These are phyloP conservation scores for Trichophyton mentagrophytes DNA, from an alignment of 2,329 filamentous ascomycete species.

Conservation along the genomic window DNA sequence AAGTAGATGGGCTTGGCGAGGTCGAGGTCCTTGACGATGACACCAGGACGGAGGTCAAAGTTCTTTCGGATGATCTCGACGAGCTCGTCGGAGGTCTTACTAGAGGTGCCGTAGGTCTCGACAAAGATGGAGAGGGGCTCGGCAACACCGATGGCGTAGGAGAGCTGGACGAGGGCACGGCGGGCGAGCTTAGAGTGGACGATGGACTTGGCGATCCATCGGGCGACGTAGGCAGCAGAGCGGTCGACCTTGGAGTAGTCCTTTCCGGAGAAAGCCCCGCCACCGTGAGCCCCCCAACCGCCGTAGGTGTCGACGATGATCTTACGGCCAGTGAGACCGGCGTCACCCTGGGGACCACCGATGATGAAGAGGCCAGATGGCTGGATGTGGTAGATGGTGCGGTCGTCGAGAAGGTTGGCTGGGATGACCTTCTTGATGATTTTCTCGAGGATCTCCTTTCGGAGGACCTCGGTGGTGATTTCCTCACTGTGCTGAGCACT, in stretches of 20 bases:
- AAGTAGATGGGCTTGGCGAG: constrained; percentile 94
- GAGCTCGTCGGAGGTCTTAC: constrained; percentile 79
- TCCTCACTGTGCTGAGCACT: constrained; percentile 85
- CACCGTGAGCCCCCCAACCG: constrained; percentile 98
- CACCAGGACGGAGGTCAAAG: constrained; percentile 96
- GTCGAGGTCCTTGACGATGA: constrained; percentile 95
- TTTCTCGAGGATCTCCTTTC: constrained; percentile 92
- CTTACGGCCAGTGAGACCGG: constrained; percentile 96
- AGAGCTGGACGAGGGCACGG: constrained; percentile 91
- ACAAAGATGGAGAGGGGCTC: constrained; percentile 98
- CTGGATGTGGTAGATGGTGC: constrained; percentile 97
- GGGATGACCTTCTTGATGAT: constrained; percentile 94
- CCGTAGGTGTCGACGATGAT: constrained; percentile 99
- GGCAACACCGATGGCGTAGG: constrained; percentile 96
- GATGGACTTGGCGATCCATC: constrained; percentile 98
- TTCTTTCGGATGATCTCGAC: constrained; percentile 89
- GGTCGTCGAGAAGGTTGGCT: constrained; percentile 77
- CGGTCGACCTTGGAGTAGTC: constrained; percentile 99
- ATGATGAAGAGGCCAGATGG: constrained; percentile 98
- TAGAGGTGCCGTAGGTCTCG: constrained; percentile 90
- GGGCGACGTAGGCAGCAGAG: constrained; percentile 90
- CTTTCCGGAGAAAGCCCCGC: constrained; percentile 99
- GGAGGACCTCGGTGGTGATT: constrained; percentile 81
- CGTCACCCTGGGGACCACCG: constrained; percentile 96
- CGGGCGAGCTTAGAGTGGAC: constrained; percentile 79